These are phyloP conservation scores for Sechiopsis laciniata DNA, from an alignment of 306 rosid genomes.

Conservation along the genomic window DNA sequence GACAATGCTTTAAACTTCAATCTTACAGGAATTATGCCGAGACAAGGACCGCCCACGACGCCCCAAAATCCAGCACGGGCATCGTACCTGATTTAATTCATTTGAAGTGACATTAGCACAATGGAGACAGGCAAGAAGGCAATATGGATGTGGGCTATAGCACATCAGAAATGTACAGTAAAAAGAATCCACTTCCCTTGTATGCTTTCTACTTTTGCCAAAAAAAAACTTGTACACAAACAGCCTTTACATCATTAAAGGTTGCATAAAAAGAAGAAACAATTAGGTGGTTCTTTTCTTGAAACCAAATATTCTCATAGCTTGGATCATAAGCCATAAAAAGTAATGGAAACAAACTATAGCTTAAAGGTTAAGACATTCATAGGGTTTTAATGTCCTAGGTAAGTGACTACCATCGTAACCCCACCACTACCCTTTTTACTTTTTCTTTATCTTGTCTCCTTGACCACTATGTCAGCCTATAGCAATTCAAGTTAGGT, in stretches of 20 bases:
- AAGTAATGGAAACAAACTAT: background rate
- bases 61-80: slow-evolving; percentile 97
- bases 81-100: slow-evolving; percentile 62
- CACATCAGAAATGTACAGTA: slow-evolving; percentile 4
- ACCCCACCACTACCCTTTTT: background rate
- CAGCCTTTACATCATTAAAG: slow-evolving; percentile 2
- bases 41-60: slow-evolving; percentile 79
- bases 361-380: background rate
- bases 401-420: background rate
- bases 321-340: background rate
- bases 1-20: slow-evolving; percentile 10
- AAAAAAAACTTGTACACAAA: background rate
- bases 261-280: slow-evolving; percentile 10
- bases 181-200: slow-evolving; percentile 15
- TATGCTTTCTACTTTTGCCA: slow-evolving; percentile 14
- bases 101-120: slow-evolving; percentile 24
- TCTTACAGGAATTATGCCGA: slow-evolving; percentile 85
- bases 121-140: background rate
- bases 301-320: background rate
- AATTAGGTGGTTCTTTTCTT: background rate
- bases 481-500: background rate
- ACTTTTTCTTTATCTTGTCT: background rate
- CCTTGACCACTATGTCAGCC: slow-evolving; percentile 11
- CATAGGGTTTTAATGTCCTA: slow-evolving; percentile 2
- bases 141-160: background rate